These are phyloP conservation scores for Ramicandelaber brevisporus DNA, from an alignment of 192 early-diverging fungal genomes.

Conservation along the genomic window DNA sequence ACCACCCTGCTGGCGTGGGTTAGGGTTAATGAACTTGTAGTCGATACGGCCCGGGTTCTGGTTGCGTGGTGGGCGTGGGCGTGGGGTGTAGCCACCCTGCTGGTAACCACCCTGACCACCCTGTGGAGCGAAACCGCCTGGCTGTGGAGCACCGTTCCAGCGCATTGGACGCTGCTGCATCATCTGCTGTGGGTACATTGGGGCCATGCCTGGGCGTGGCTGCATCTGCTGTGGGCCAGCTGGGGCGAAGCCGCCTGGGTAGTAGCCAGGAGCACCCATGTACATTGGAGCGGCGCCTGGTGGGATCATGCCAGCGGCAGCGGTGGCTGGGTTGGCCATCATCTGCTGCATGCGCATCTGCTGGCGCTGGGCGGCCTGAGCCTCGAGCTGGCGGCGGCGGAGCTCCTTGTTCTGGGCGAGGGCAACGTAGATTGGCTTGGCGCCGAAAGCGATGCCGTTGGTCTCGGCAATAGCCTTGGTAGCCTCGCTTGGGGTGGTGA, in stretches of 20 bases:
- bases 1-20: slow-evolving; percentile 15
- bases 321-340: slow-evolving; percentile 6
- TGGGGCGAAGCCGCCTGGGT: slow-evolving; percentile 22
- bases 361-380: slow-evolving; percentile 76
- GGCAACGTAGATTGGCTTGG: slow-evolving; percentile 96
- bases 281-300: slow-evolving; percentile 17
- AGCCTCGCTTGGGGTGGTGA: slow-evolving; percentile 94
- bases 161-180: slow-evolving; percentile 20
- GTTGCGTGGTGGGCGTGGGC: slow-evolving; percentile 18
- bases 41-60: slow-evolving; percentile 9
- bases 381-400: slow-evolving; percentile 85
- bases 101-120: slow-evolving; percentile 19
- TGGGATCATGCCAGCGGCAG: too few relatives aligned
- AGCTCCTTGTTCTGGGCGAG: slow-evolving; percentile 95
- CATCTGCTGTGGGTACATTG: slow-evolving; percentile 12
- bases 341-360: slow-evolving; percentile 57
- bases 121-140: slow-evolving; percentile 12
- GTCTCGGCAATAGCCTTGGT: slow-evolving; percentile 96
- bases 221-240: slow-evolving; percentile 21
- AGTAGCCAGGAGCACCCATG: slow-evolving; percentile 28
- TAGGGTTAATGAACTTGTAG: slow-evolving; percentile 11
- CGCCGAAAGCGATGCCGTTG: slow-evolving; percentile 85
- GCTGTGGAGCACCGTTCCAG: slow-evolving; percentile 24
- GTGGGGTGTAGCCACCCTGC: slow-evolving; percentile 15
- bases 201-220: slow-evolving; percentile 12